These are phyloP conservation scores for Neurospora tetrasperma DNA, from an alignment of 495 filamentous ascomycete genomes.

Conservation along the genomic window DNA sequence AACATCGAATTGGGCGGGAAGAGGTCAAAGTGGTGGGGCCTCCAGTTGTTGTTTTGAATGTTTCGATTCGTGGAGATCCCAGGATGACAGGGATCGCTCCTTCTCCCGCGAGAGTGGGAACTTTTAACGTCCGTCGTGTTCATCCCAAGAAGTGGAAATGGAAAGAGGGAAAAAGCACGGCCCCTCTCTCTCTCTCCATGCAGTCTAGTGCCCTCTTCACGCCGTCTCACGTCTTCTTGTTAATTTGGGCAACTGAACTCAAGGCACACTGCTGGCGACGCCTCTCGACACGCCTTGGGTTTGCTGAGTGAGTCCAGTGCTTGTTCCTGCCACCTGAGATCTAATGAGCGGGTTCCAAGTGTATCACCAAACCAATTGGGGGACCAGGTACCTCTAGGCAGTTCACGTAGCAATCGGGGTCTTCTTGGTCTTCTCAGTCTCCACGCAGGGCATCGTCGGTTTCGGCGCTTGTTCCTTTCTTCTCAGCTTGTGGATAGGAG, in stretches of 20 bases:
- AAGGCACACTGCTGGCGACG: neutral
- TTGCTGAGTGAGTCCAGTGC: neutral
- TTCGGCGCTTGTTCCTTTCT: conserved; percentile 1
- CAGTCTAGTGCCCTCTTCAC: neutral
- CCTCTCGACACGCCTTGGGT: neutral
- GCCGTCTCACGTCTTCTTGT: neutral
- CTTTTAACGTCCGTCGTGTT: neutral
- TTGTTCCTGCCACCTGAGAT: neutral
- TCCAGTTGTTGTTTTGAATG: neutral
- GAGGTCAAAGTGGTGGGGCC: neutral
- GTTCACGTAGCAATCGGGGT: neutral
- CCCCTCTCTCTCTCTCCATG: neutral
- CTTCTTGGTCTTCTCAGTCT: neutral
- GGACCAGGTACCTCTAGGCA: no score
- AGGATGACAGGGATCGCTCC: neutral
- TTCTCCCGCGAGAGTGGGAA: neutral
- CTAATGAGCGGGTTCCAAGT: neutral
- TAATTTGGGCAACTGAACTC: no score
- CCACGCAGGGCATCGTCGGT: neutral
- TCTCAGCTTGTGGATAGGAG: neutral
- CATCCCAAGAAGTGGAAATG: neutral
- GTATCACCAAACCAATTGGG: neutral
- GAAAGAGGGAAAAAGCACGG: neutral
- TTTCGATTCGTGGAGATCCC: neutral
- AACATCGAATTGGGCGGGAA: neutral